A percentile compares a stretch with the other conserved stretches of the same genome.
phyloP scores from a whole-genome alignment of 2,329 filamentous ascomycete species.

The Fusarium sp. region DNA sequence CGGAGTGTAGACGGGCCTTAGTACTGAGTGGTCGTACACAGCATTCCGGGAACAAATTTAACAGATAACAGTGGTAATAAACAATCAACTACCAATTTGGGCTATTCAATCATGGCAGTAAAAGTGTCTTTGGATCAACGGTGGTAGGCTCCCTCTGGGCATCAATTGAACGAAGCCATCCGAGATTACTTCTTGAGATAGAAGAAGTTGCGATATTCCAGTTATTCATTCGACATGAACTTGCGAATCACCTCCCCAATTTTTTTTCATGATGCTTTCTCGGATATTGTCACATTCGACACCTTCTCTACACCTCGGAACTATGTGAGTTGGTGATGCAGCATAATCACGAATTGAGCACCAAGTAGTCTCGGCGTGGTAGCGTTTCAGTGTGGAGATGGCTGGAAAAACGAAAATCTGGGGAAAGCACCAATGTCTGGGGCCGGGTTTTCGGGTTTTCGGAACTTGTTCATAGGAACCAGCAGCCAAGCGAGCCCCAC shows the following conservation, averaged over 20 bases:
- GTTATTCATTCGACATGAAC: not conserved
- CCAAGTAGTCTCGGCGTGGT: not conserved
- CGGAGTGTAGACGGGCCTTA: not conserved
- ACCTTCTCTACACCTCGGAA: not conserved
- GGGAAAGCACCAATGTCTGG: not conserved
- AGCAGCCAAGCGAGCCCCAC: not conserved
- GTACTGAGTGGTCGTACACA: not conserved
- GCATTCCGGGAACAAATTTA: not conserved
- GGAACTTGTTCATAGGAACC: not conserved
- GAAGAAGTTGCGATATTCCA: not conserved
- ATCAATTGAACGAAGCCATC: not conserved
- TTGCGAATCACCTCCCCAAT: not conserved
- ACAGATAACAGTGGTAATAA: not conserved
- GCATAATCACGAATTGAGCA: not conserved
- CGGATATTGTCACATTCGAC: not conserved
- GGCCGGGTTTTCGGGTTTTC: conserved; percentile 15
- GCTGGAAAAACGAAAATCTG: not conserved
- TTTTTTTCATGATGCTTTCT: not conserved
- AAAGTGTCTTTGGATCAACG: not conserved
- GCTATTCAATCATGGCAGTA: not conserved
- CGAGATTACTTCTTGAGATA: not conserved
- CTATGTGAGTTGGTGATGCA: not conserved
- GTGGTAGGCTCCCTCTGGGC: not conserved
- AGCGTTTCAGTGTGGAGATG: not conserved
- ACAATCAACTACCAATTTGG: not conserved